Percentiles rank a stretch among this genome's conserved stretches.
phyloP scores from a whole-genome alignment of 108 stramenopile genomes.

The Cylindrotheca closterium region DNA sequence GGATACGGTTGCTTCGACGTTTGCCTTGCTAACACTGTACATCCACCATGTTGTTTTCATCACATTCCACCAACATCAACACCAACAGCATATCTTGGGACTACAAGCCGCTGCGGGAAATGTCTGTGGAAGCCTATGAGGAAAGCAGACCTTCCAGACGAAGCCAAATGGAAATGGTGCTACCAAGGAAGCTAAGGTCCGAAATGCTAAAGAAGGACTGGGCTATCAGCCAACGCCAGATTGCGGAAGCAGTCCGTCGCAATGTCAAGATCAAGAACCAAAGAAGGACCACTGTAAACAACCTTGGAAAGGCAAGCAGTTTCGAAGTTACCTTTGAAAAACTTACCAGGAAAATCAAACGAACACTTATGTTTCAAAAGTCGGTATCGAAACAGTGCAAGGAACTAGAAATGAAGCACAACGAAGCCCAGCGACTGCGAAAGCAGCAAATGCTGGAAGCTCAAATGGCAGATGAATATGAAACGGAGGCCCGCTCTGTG shows the following conservation, averaged over 20 bases:
- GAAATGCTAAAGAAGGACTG: constrained; percentile 60
- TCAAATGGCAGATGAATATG: constrained; percentile 12
- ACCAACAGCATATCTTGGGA: constrained; percentile 52
- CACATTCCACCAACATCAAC: no score
- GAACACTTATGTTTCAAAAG: constrained; percentile 19
- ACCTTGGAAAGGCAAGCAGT: constrained; percentile 48
- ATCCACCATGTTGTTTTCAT: no score
- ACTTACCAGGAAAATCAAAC: constrained; percentile 26
- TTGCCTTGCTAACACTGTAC: no score
- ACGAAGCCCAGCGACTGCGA: constrained; percentile 14
- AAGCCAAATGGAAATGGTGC: constrained; percentile 40
- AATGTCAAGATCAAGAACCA: constrained; percentile 61
- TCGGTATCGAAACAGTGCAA: constrained; percentile 22
- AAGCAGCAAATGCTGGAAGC: constrained; percentile 6
- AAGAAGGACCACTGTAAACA: constrained; percentile 61
- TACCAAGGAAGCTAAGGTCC: constrained; percentile 51
- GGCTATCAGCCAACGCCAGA: constrained; percentile 43
- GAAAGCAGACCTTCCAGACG: constrained; percentile 37
- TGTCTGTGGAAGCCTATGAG: constrained; percentile 43
- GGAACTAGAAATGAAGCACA: constrained; percentile 24
- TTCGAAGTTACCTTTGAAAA: constrained; percentile 48
- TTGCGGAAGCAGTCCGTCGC: constrained; percentile 56
- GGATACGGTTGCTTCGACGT: background rate
- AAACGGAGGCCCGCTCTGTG: constrained; percentile 4
- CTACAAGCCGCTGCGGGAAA: constrained; percentile 23